Base-by-base conservation (phyloP, 805 yeast species). In the Saturnispora quitensis region DNA sequence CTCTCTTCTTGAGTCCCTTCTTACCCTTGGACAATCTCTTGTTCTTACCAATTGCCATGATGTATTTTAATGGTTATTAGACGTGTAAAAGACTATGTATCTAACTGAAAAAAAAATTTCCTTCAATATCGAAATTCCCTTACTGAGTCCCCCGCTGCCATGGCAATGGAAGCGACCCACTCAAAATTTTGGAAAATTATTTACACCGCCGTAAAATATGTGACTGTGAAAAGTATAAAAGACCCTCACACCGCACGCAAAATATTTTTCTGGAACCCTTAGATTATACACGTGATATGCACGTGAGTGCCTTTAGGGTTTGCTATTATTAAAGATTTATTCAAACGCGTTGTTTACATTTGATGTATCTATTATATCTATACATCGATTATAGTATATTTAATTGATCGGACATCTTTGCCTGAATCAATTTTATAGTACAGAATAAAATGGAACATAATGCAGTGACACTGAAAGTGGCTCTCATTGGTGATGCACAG, bases 1-100 rank as follows among this genome's bases (percentile, higher is more conserved):
- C 93, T 85, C 85, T 91, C 95, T 91, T 93, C 95, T 91, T 91
- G 76, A 89, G 79, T 72, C 98, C 97, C 79, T 91, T 91, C 89
- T 86, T 85, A 72, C 93, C 91, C 73, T 78, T 78, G 73, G 84
- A 80, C 69, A 86, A 81, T 81, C 91, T 86, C 81, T 83, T 83
- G 75, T 75, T 75, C 70, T 75, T 75, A 68, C 80, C 80, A 68
- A 77, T 78, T 73, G 81, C 81, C 81, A 77, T 77, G 68, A 62
- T 75, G 69, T 54, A 53, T 61, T 55, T 53, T 55, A 43, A 47
- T 47, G 52, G 38, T 50, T 31, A 28, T 38, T 40, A 42, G 47
- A 51, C 28, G 33, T 36, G 24, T 38, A 22, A 28, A 35, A 45
- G 36, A 27, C 35, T 31, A 50, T 31, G 36, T 18, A 40, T 25